These are phyloP conservation scores for Silybum marianum DNA, from an alignment of 129 eudicot genomes.

Conservation along the genomic window DNA sequence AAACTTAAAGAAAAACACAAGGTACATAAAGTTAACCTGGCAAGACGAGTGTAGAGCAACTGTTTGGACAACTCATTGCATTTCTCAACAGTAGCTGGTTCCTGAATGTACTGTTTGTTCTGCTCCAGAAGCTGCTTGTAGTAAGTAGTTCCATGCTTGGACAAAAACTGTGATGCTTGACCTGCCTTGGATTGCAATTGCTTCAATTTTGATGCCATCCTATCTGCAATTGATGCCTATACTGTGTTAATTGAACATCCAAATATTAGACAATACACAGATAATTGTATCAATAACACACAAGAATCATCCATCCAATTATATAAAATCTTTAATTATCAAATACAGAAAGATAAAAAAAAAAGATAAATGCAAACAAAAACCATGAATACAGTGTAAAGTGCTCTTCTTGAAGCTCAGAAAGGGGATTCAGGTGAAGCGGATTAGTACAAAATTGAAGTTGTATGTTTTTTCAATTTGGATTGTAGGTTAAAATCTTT, in stretches of 20 bases:
- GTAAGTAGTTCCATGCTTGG: conserved; percentile 62
- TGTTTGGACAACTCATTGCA: conserved; percentile 70
- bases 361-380: conserved; percentile 3
- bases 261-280: background rate
- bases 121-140: conserved; percentile 80
- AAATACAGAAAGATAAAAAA: background rate
- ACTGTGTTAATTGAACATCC: conserved; percentile 7
- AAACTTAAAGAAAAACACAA: background rate
- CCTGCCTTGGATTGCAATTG: conserved; percentile 68
- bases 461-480: conserved; percentile 7
- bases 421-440: background rate
- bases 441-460: background rate
- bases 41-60: conserved; percentile 87
- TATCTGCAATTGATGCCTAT: conserved; percentile 36
- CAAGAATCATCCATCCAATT: background rate
- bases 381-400: background rate
- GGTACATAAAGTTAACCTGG: conserved; percentile 50
- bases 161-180: conserved; percentile 60
- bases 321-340: background rate
- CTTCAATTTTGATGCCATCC: conserved; percentile 67
- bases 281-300: background rate
- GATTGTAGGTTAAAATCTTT: background rate
- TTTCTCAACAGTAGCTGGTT: conserved; percentile 76
- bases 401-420: background rate
- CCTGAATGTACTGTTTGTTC: conserved; percentile 70